Percentiles rank a stretch among this genome's conserved stretches.
Evolutionary conservation across 2,329 filamentous ascomycete species (phyloP).

Genomic region (Verticillium alfalfae): DNA sequence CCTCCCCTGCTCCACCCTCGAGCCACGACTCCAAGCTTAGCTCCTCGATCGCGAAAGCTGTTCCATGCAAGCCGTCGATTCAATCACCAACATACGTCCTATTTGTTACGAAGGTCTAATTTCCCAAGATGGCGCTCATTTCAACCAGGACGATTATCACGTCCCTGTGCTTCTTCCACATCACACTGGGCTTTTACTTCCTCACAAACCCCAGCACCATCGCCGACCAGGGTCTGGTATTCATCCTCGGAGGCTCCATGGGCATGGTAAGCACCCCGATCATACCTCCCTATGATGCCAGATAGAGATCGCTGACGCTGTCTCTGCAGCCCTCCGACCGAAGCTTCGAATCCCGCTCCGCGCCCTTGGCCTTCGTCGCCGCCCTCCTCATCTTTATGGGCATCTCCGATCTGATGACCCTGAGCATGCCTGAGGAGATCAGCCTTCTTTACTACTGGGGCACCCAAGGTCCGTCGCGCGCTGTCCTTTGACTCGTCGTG

Average conservation of each 20-base stretch:
- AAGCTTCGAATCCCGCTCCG: constrained; percentile 61
- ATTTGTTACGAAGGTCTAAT: not conserved
- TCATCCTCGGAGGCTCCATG: constrained; percentile 77
- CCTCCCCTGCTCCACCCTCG: not conserved
- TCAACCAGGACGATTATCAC: constrained; percentile 77
- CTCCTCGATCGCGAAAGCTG: not conserved
- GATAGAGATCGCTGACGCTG: not conserved
- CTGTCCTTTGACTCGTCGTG: constrained; percentile 41
- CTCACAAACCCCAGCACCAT: constrained; percentile 66
- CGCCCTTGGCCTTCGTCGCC: constrained; percentile 70
- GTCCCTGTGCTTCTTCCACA: constrained; percentile 75
- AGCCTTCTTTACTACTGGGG: constrained; percentile 59
- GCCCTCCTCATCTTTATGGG: constrained; percentile 59
- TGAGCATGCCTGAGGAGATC: constrained; percentile 65
- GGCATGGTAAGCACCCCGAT: constrained; percentile 57
- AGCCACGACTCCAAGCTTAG: not conserved
- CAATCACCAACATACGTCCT: not conserved
- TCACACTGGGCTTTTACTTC: constrained; percentile 80
- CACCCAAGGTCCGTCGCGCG: constrained; percentile 52
- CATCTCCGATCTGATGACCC: constrained; percentile 58
- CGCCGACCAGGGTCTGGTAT: constrained; percentile 75
- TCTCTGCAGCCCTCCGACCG: constrained; percentile 53
- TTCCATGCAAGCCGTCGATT: not conserved
- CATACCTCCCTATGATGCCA: not conserved
- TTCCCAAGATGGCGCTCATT: constrained; percentile 68